Evolutionary conservation across 2,329 filamentous ascomycete genomes (phyloP).

Genomic region (Byssoonygena ceratinophila): DNA sequence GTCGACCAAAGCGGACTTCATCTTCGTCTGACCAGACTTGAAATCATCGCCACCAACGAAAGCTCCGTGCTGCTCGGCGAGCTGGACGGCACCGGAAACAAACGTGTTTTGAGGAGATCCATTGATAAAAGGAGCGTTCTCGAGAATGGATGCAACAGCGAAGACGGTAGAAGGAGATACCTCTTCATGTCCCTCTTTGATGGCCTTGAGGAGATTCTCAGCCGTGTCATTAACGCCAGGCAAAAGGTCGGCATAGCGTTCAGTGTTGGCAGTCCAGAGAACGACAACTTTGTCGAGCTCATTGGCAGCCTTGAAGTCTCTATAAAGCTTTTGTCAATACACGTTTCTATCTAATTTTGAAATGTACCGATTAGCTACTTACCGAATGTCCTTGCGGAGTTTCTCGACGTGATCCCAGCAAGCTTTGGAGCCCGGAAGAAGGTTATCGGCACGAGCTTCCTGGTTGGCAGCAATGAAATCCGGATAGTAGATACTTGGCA

Average conservation of each 20-base stretch:
- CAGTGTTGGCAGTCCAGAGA: conserved; percentile 98
- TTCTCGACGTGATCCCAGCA: conserved; percentile 81
- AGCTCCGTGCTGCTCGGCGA: conserved; percentile 74
- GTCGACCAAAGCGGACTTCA: conserved; percentile 98
- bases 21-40: conserved; percentile 99
- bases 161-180: conserved; percentile 95
- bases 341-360: not conserved
- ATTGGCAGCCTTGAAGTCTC: conserved; percentile 80
- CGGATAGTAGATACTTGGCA: conserved; percentile 95
- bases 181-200: conserved; percentile 77
- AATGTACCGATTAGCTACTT: conserved; percentile 23
- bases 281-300: conserved; percentile 89
- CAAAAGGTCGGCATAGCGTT: conserved; percentile 84
- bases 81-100: conserved; percentile 78
- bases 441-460: conserved; percentile 87
- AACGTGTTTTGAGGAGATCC: conserved; percentile 99
- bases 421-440: conserved; percentile 73
- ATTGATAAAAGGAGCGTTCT: conserved; percentile 91
- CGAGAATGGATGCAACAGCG: conserved; percentile 85
- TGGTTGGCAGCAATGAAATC: conserved; percentile 99
- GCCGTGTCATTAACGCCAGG: conserved; percentile 91
- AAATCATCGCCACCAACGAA: conserved; percentile 98
- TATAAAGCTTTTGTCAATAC: conserved; percentile 25
- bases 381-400: conserved; percentile 84
- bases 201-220: conserved; percentile 80